These are phyloP conservation scores for Eucalyptus pauciflora DNA, from an alignment of 345 rosid species.

Conservation along the genomic window DNA sequence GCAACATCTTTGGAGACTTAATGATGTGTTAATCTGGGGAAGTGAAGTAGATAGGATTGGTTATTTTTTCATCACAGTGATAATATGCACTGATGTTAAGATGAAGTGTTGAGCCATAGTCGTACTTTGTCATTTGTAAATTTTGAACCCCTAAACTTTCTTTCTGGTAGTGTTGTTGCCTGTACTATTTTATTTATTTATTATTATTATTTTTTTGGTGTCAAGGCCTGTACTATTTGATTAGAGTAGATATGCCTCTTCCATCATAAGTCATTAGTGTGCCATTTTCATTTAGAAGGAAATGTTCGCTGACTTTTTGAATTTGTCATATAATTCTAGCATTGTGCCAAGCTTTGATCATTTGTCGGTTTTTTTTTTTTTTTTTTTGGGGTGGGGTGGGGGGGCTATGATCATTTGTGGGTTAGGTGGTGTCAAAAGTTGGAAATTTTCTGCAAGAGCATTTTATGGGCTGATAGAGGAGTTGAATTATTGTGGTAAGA, in stretches of 20 bases:
- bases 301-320: neutral
- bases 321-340: neutral
- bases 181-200: neutral
- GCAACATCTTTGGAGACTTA: neutral
- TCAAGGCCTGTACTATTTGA: neutral
- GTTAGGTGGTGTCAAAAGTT: neutral
- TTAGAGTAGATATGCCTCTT: neutral
- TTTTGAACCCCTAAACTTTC: neutral
- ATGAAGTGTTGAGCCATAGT: neutral
- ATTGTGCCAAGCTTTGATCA: neutral
- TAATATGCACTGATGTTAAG: neutral
- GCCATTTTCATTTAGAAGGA: neutral
- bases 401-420: neutral
- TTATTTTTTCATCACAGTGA: neutral
- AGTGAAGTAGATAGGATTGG: neutral
- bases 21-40: neutral
- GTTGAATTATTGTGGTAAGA: neutral
- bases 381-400: too few relatives aligned
- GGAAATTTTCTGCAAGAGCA: neutral
- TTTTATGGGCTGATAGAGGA: neutral
- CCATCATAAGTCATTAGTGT: neutral
- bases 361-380: neutral
- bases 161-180: neutral
- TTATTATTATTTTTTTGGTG: too few relatives aligned
- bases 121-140: neutral